Base-by-base conservation (phyloP, 345 rosid genomes). In the Pseudoturritis turrita region DNA sequence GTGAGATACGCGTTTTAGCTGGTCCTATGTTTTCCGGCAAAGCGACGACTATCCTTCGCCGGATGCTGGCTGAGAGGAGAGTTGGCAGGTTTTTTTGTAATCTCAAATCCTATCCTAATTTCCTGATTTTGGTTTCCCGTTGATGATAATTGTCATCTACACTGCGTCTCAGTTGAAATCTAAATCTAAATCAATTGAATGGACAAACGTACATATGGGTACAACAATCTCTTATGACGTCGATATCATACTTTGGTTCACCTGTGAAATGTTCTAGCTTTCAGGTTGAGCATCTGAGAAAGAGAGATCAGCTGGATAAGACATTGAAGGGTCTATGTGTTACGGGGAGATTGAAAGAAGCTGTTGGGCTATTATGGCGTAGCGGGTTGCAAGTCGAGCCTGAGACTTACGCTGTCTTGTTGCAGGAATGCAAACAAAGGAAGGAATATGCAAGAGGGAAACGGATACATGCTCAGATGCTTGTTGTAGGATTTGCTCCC, bases 21-120 rank as follows among this genome's bases (percentile, higher is more conserved):
- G 88, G 83, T 22, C 87, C 91, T 15, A 83, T 84, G 91, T 90
- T 87, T 56, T 81, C 96, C 49, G 93, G 87, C 7, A 86, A 87
- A 64, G 89, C 98, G 4, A 87, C 90, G 64, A 74, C 81, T 0
- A 88, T 90, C 73, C 94, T 93, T 21, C 90, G 81, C 23, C 83
- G 92, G 22, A 79, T 90, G 54, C 87, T 86, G 29, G 28, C 82
- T 5, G 94, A 88, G 72, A 83, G 73, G 61, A 57, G 58, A 40
- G 77, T 62, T 33, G 81, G 79, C 86, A 93, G 98, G 96, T 90
- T 75, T 51, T 54, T 10, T 2, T 29, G 5, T 29, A 33, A 35
- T 47, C 53, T 36, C 46, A 19, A 5, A 14, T 62, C 55, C 12
- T 33, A 9, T 47, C 18, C 1, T 41, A 1, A 10, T 47, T 46